Conservation (phyloP, 306 rosid species). For the Rubus parviflorus region DNA sequence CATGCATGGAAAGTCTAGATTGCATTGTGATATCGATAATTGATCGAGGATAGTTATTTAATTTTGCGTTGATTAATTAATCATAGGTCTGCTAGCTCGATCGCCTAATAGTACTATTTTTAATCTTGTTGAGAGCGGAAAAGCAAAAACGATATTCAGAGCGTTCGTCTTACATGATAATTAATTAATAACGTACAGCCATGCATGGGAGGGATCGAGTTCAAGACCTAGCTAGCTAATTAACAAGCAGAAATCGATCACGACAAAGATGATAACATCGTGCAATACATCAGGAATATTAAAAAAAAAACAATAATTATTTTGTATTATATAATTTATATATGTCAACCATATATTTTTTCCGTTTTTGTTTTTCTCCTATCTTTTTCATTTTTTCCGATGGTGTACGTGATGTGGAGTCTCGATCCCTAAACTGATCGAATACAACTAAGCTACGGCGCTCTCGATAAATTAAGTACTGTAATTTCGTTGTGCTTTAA, state of each 20-base stretch:
- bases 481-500: background rate
- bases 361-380: background rate
- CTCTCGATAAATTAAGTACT: background rate
- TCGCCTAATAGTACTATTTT: background rate
- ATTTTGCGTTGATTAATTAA: background rate
- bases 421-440: conserved; percentile 4
- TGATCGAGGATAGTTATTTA: background rate
- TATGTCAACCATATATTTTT: background rate
- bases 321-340: too few relatives aligned
- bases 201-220: background rate
- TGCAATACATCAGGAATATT: background rate
- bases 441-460: background rate
- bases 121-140: conserved; percentile 1
- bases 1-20: too few relatives aligned
- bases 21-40: too few relatives aligned
- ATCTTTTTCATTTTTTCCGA: background rate
- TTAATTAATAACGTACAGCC: background rate
- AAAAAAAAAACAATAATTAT: too few relatives aligned
- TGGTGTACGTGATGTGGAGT: background rate
- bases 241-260: background rate
- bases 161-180: background rate
- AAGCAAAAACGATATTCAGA: background rate
- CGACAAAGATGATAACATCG: background rate
- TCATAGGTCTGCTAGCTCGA: too few relatives aligned
- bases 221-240: background rate